Conservation (phyloP, 768 basidiomycete genomes). For the Bullera alba region DNA sequence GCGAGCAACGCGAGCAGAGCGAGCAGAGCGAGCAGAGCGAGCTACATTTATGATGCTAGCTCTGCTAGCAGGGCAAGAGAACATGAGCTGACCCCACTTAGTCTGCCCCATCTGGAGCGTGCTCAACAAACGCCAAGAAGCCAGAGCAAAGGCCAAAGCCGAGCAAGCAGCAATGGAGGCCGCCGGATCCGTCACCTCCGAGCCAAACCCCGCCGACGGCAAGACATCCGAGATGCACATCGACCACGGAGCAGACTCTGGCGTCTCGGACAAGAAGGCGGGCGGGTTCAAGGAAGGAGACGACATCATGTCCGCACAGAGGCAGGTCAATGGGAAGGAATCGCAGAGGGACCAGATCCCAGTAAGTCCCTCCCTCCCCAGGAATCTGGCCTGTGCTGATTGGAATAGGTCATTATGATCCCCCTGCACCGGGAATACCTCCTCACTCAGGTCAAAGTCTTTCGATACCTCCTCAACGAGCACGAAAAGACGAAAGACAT, state of each 20-base stretch:
- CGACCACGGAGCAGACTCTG: slow-evolving; percentile 2
- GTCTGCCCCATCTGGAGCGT: slow-evolving; percentile 11
- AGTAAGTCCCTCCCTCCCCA: slow-evolving; percentile 10
- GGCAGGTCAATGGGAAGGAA: slow-evolving; percentile 12
- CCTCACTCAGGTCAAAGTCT: slow-evolving; percentile 60
- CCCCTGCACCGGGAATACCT: slow-evolving; percentile 69
- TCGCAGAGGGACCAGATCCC: slow-evolving; percentile 3
- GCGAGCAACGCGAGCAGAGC: too few species aligned
- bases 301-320: background rate
- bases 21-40: too few species aligned
- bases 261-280: slow-evolving; percentile 7
- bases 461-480: slow-evolving; percentile 54
- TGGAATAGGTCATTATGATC: slow-evolving; percentile 35
- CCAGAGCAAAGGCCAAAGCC: background rate
- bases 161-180: slow-evolving; percentile 2
- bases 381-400: too few species aligned
- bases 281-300: too few species aligned
- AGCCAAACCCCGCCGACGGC: background rate
- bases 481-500: background rate
- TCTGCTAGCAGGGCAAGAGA: background rate
- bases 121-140: background rate
- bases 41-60: background rate
- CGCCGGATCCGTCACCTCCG: background rate
- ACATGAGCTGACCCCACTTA: background rate
- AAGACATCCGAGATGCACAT: background rate